Base-by-base conservation (phyloP, 2,329 filamentous ascomycete species). In the Penicillium sp. region DNA sequence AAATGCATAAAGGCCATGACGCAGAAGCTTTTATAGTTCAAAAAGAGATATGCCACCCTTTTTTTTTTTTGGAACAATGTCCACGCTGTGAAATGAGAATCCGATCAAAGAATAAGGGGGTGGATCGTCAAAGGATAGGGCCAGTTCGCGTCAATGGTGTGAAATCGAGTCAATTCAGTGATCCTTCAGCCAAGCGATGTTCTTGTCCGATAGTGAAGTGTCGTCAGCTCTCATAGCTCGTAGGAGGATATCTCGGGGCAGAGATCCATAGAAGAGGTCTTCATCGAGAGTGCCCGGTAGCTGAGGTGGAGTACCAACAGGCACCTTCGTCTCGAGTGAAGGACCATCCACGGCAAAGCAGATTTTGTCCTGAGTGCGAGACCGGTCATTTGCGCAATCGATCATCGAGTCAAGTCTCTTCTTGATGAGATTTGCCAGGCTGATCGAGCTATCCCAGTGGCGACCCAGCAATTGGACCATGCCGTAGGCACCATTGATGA, bases 401-500 rank as follows among this genome's bases (percentile, higher is more conserved):
- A 75, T 71, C 60, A 86, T 73, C 55, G 77, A 68, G 12, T 79
- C 78, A 47, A 83, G 67, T 3, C 83, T 79, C 38, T 70, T 73
- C 51, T 80, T 74, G 22, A 88, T 80, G 2, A 79, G 77, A 34
- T 80, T 77, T 14, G 79, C 78, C 55, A 88, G 82, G 22, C 76
- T 75, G 41, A 79, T 76, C 2, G 84, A 83, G 58, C 83, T 84
- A 43, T 83, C 81, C 88, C 88, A 91, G 63, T 84, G 82, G 3
- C 74, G 75, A 3, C 81, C 79, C 38, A 89, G 77, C 55, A 85
- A 80, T 15, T 85, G 82, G 17, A 90, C 74, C 12, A 84, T 81
- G 7, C 80, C 77, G 38, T 85, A 73, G 0, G 83, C 84, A 35
- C 82, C 79, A 17, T 78, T 75, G 52, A 90, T 81, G 11, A 82